Evolutionary conservation across 139 green algal species (phyloP).

Genomic region (Chlamydomonas incerta): DNA sequence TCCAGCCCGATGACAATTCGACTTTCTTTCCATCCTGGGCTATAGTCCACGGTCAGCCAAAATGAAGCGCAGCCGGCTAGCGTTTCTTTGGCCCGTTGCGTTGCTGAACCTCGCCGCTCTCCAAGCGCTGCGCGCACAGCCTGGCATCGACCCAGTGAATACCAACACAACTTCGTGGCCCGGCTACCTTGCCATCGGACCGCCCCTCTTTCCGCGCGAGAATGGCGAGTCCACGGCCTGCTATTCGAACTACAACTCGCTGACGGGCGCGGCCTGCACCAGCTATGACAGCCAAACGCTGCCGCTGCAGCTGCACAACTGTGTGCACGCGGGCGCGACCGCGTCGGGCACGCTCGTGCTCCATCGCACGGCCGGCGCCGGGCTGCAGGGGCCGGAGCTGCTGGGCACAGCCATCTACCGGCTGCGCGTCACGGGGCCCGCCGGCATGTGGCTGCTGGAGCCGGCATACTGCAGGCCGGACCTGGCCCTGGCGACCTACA

Average conservation of each 20-base stretch:
- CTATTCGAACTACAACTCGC: not conserved
- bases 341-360: slow-evolving; percentile 11
- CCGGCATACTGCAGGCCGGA: slow-evolving; percentile 11
- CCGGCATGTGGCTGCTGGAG: slow-evolving; percentile 2
- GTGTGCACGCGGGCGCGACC: not conserved
- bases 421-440: not conserved
- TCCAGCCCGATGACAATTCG: too few relatives aligned
- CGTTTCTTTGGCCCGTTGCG: not conserved
- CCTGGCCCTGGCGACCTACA: slow-evolving; percentile 13
- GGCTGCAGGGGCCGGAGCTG: not conserved
- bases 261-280: not conserved
- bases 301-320: slow-evolving; percentile 17
- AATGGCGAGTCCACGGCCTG: not conserved
- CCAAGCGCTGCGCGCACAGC: not conserved
- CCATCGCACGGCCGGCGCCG: not conserved
- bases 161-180: not conserved
- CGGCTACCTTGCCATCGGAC: not conserved
- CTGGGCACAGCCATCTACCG: slow-evolving; percentile 23
- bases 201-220: not conserved
- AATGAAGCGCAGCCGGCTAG: too few relatives aligned
- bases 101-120: not conserved
- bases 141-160: not conserved
- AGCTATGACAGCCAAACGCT: not conserved
- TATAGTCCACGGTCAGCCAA: too few relatives aligned
- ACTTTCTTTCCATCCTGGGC: too few relatives aligned